phyloP scores from a whole-genome alignment of 306 rosid species.

The Psophocarpus tetragonolobus region DNA sequence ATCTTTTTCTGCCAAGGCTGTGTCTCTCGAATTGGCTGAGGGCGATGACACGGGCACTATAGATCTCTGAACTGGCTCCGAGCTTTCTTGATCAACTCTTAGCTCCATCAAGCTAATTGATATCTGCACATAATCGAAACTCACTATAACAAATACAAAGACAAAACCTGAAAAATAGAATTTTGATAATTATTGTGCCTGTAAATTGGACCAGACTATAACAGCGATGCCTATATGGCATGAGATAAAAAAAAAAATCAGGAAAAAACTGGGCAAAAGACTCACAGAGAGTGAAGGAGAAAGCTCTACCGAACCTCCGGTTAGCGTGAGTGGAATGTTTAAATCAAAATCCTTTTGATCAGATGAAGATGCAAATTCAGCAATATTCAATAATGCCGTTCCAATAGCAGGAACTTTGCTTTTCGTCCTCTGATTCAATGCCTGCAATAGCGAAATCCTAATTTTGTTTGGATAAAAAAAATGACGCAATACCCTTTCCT shows the following conservation, averaged over 20 bases:
- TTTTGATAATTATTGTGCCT: not conserved
- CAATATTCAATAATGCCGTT: slow-evolving; percentile 72
- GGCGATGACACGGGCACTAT: slow-evolving; percentile 63
- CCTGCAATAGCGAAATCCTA: slow-evolving; percentile 48
- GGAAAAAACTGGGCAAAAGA: not conserved
- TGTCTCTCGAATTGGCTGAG: slow-evolving; percentile 51
- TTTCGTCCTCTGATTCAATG: slow-evolving; percentile 67
- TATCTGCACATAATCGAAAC: slow-evolving; percentile 49
- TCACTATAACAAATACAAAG: not conserved
- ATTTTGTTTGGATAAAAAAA: not conserved
- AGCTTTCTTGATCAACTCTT: slow-evolving; percentile 59
- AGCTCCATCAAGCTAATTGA: slow-evolving; percentile 76
- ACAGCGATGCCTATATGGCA: not conserved
- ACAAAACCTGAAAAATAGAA: not conserved
- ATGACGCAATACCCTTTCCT: not conserved
- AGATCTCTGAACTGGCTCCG: slow-evolving; percentile 58
- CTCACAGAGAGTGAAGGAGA: slow-evolving; percentile 74
- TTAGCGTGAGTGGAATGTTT: slow-evolving; percentile 58
- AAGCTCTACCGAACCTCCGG: slow-evolving; percentile 49
- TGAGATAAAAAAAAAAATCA: not conserved
- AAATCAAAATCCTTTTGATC: slow-evolving; percentile 71
- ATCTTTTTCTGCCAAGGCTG: slow-evolving; percentile 60
- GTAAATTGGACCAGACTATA: not conserved
- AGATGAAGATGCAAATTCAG: slow-evolving; percentile 63
- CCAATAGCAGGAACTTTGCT: slow-evolving; percentile 70